phyloP scores from a whole-genome alignment of 805 yeast genomes.

The Ogataea ganodermae region DNA sequence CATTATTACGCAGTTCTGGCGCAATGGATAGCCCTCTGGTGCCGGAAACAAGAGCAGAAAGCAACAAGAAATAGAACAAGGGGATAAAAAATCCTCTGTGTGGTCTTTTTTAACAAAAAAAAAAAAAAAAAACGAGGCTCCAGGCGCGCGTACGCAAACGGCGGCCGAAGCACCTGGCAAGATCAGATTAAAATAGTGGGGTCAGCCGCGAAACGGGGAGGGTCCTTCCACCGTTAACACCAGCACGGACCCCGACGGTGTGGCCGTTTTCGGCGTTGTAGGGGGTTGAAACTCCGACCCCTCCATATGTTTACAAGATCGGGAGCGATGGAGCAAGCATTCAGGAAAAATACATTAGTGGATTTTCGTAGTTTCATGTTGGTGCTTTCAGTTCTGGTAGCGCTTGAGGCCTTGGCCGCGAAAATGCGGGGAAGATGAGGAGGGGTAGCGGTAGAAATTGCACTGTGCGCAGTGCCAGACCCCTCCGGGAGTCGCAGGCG shows the following conservation, averaged over 20 bases:
- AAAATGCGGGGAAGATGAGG: conserved; percentile 9
- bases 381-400: too few relatives aligned
- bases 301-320: conserved; percentile 1
- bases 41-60: not conserved
- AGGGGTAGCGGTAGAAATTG: not conserved
- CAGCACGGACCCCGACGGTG: conserved; percentile 5
- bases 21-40: not conserved
- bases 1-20: conserved; percentile 35
- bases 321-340: too few relatives aligned
- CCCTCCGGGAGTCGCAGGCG: not conserved
- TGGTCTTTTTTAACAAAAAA: not conserved
- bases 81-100: not conserved
- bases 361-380: too few relatives aligned
- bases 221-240: conserved; percentile 8
- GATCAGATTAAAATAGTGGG: conserved; percentile 3
- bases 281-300: conserved; percentile 5
- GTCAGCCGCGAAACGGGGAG: conserved; percentile 9
- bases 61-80: not conserved
- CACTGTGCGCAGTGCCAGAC: not conserved
- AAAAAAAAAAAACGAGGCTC: conserved; percentile 1
- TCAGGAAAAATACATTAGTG: too few relatives aligned
- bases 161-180: conserved; percentile 1
- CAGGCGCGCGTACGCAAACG: conserved; percentile 5
- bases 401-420: not conserved
- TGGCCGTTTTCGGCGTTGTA: not conserved